phyloP scores from a whole-genome alignment of 2,329 filamentous ascomycete genomes.

The Hymenoscyphus albidus region DNA sequence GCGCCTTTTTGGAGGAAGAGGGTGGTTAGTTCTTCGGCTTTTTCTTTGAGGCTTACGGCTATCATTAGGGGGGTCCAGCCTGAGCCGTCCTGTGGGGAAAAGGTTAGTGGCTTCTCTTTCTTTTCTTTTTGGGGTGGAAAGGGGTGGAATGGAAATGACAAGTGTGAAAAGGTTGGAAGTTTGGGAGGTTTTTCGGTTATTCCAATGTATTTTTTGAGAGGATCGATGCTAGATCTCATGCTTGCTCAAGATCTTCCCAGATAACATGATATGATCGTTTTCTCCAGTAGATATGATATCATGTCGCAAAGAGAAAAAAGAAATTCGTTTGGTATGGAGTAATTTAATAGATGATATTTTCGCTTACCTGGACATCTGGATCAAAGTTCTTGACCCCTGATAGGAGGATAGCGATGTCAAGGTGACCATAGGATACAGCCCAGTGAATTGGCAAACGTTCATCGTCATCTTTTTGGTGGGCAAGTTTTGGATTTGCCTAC shows the following conservation, averaged over 20 bases:
- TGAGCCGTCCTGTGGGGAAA: slow-evolving; percentile 56
- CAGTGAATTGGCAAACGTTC: slow-evolving; percentile 90
- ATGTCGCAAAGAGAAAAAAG: background rate
- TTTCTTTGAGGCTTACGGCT: slow-evolving; percentile 67
- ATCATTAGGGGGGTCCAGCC: slow-evolving; percentile 88
- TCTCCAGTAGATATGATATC: background rate
- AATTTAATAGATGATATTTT: background rate
- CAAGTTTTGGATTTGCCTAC: slow-evolving; percentile 75
- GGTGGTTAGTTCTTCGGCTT: slow-evolving; percentile 61
- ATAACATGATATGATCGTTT: no score
- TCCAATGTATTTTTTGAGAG: no score
- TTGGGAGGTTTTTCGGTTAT: no score
- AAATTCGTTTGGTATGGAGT: background rate
- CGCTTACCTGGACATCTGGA: slow-evolving; percentile 67
- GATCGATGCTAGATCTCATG: no score
- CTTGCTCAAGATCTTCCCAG: no score
- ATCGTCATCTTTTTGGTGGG: slow-evolving; percentile 72
- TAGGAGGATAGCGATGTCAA: slow-evolving; percentile 70
- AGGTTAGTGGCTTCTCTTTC: background rate
- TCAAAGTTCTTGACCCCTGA: slow-evolving; percentile 72
- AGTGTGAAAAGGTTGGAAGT: background rate
- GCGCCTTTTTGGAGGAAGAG: slow-evolving; percentile 66
- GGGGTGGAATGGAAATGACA: background rate
- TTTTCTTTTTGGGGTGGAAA: background rate
- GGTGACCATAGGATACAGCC: slow-evolving; percentile 80